These are phyloP conservation scores for Aspergillus pseudoviridinutans DNA, from an alignment of 2,329 filamentous ascomycete species.

Conservation along the genomic window DNA sequence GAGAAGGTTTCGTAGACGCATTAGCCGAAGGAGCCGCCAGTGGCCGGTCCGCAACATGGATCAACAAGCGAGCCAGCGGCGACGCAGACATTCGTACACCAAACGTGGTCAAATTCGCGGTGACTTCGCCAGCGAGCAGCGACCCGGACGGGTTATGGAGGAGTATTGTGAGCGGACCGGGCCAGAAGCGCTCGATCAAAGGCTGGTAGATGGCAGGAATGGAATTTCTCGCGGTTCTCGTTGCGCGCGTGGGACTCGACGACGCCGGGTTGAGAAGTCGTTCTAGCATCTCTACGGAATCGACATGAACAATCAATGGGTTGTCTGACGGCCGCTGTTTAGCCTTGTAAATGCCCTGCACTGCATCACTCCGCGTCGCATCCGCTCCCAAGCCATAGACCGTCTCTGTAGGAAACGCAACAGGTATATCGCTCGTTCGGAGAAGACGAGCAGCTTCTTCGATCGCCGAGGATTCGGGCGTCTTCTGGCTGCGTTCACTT, in stretches of 20 bases:
- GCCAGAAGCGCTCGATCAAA: slow-evolving; percentile 84
- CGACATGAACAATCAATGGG: slow-evolving; percentile 88
- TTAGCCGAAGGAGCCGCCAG: slow-evolving; percentile 93
- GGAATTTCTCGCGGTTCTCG: slow-evolving; percentile 21
- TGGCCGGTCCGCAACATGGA: slow-evolving; percentile 70
- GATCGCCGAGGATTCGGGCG: slow-evolving; percentile 51
- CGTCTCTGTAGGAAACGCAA: slow-evolving; percentile 96
- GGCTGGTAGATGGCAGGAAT: slow-evolving; percentile 74
- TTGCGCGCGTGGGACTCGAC: slow-evolving; percentile 27
- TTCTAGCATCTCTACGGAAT: slow-evolving; percentile 73
- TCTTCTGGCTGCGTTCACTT: slow-evolving; percentile 31
- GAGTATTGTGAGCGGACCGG: slow-evolving; percentile 86
- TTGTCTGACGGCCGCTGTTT: slow-evolving; percentile 93
- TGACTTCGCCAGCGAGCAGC: slow-evolving; percentile 82
- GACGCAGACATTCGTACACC: slow-evolving; percentile 86
- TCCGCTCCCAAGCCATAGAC: slow-evolving; percentile 97
- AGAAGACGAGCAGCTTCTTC: slow-evolving; percentile 64
- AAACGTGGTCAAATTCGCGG: slow-evolving; percentile 78
- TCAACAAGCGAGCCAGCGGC: slow-evolving; percentile 80
- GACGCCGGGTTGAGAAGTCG: slow-evolving; percentile 50
- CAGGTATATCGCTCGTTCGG: slow-evolving; percentile 64
- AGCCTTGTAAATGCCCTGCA: slow-evolving; percentile 85
- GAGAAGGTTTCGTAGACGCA: slow-evolving; percentile 86
- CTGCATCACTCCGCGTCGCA: slow-evolving; percentile 77
- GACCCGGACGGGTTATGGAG: slow-evolving; percentile 70